Evolutionary conservation across 495 filamentous ascomycete genomes (phyloP).

Genomic region (Cercophora sp.): DNA sequence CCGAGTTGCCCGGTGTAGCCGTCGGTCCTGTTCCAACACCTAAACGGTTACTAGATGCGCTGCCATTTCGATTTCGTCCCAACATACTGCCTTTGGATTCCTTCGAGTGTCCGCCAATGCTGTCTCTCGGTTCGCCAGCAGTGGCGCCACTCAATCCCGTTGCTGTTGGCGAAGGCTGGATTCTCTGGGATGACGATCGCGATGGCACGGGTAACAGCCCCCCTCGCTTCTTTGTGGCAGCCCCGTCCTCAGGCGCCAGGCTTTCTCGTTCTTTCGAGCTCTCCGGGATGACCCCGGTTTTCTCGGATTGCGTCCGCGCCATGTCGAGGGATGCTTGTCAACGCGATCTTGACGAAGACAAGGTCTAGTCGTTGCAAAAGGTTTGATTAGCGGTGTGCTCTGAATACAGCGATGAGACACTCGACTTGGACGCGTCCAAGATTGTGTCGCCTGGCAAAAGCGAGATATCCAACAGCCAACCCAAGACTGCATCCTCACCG

Average conservation of each 20-base stretch:
- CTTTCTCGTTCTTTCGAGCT: conserved; percentile 46
- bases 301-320: conserved; percentile 31
- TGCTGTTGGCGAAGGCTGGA: conserved; percentile 56
- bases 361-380: too few species aligned
- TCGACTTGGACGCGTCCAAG: too few species aligned
- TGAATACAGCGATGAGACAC: too few species aligned
- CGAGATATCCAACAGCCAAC: too few species aligned
- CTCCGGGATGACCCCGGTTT: conserved; percentile 31
- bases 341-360: neutral
- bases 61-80: conserved; percentile 63
- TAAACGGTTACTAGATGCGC: conserved; percentile 52
- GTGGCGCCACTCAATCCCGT: conserved; percentile 64
- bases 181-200: conserved; percentile 64
- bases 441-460: too few species aligned
- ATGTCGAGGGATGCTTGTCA: conserved; percentile 19
- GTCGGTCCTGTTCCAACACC: conserved; percentile 44
- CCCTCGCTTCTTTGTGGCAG: conserved; percentile 52
- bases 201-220: conserved; percentile 60
- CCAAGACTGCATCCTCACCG: too few species aligned
- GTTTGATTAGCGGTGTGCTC: too few species aligned
- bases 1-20: conserved; percentile 42
- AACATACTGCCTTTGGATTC: conserved; percentile 68
- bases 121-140: conserved; percentile 57
- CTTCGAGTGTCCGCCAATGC: conserved; percentile 55
- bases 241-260: conserved; percentile 38